Conservation (phyloP, 164 flowering plant species). For the Magnolia officinalis region DNA sequence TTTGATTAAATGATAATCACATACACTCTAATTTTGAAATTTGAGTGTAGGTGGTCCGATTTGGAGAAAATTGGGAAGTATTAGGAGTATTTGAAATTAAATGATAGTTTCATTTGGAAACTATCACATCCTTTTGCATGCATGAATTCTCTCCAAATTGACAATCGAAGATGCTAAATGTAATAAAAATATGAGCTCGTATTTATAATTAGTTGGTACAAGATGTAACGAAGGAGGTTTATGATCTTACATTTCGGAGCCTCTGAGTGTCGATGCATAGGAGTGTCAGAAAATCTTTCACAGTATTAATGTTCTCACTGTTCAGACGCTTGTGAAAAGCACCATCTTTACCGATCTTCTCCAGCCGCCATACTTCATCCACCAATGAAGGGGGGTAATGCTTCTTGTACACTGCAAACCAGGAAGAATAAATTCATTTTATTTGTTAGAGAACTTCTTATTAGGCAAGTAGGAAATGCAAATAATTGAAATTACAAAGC, state of each 20-base stretch:
- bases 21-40: no score
- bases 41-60: no score
- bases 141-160: background rate
- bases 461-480: background rate
- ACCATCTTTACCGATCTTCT: slow-evolving; percentile 85
- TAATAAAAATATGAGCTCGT: background rate
- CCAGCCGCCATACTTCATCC: slow-evolving; percentile 88
- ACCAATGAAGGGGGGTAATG: slow-evolving; percentile 69
- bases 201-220: background rate
- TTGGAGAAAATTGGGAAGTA: no score
- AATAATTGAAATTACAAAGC: background rate
- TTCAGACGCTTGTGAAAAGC: slow-evolving; percentile 68
- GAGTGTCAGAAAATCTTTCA: slow-evolving; percentile 60
- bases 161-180: background rate
- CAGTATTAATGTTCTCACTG: slow-evolving; percentile 41
- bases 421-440: background rate
- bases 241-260: slow-evolving; percentile 45
- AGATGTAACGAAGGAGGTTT: slow-evolving; percentile 1
- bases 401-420: slow-evolving; percentile 66
- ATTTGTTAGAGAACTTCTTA: background rate
- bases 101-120: background rate
- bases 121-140: background rate
- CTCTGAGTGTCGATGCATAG: slow-evolving; percentile 44
- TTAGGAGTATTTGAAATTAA: no score
- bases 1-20: no score